phyloP scores from a whole-genome alignment of 139 green algal species.

The Penium margaritaceum region DNA sequence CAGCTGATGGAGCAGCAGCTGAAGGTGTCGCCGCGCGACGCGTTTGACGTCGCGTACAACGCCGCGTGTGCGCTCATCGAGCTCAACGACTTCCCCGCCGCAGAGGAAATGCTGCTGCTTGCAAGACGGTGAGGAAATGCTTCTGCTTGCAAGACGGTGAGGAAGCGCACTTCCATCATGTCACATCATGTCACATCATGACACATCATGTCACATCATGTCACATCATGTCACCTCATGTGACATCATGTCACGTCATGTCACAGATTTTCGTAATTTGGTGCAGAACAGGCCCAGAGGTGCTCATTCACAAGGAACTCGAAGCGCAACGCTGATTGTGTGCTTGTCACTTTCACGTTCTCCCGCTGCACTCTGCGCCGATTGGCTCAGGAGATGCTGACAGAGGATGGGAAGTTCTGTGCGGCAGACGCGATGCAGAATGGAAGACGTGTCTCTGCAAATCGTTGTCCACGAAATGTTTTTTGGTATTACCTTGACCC shows the following conservation, averaged over 20 bases:
- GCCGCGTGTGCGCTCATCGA: conserved; percentile 63
- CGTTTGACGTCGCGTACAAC: conserved; percentile 81
- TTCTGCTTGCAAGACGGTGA: background rate
- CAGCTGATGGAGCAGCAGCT: conserved; percentile 53
- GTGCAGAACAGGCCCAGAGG: conserved; percentile 60
- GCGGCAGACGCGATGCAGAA: too few species aligned
- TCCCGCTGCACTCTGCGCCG: background rate
- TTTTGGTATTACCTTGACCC: background rate
- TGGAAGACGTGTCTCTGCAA: background rate
- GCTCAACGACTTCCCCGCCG: conserved; percentile 49
- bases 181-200: background rate
- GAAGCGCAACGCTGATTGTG: background rate
- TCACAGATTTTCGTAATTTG: too few species aligned
- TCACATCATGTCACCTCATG: background rate
- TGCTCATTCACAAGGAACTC: conserved; percentile 75
- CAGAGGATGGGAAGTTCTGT: too few species aligned
- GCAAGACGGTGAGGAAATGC: conserved; percentile 50
- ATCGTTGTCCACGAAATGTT: background rate
- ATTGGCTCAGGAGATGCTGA: background rate
- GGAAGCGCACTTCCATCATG: background rate
- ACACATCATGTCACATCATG: background rate
- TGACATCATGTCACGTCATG: too few species aligned
- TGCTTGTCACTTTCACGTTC: background rate
- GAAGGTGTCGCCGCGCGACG: conserved; percentile 46
- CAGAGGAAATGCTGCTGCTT: conserved; percentile 67